Evolutionary conservation across 2,329 filamentous ascomycete species (phyloP).

Genomic region (Akanthomyces lecanii): DNA sequence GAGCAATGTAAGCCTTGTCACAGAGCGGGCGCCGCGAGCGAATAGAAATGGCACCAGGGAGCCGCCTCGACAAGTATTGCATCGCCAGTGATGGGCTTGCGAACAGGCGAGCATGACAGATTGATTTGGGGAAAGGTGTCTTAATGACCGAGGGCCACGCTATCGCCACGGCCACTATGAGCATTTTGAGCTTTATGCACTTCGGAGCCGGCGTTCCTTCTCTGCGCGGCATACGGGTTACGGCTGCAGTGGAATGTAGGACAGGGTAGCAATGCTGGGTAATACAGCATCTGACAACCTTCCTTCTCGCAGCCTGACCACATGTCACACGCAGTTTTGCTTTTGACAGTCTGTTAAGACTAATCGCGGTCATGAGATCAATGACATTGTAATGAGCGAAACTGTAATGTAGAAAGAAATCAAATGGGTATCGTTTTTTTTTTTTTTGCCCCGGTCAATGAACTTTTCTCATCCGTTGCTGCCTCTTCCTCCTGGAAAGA

Average conservation of each 20-base stretch:
- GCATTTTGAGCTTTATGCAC: background rate
- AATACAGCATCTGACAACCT: background rate
- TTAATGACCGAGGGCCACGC: background rate
- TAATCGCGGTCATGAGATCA: background rate
- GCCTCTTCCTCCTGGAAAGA: conserved; percentile 1
- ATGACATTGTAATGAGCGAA: background rate
- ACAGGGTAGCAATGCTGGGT: background rate
- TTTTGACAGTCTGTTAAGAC: background rate
- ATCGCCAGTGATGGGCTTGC: background rate
- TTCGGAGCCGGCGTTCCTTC: background rate
- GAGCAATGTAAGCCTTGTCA: background rate
- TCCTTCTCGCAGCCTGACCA: background rate
- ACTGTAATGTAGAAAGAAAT: background rate
- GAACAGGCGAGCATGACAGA: background rate
- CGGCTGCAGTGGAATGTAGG: background rate
- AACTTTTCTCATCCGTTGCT: background rate
- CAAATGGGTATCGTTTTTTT: conserved; percentile 9
- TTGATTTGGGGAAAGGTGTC: background rate
- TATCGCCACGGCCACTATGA: background rate
- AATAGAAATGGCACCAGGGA: background rate
- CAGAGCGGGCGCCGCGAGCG: background rate
- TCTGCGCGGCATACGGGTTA: background rate
- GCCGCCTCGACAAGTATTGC: background rate
- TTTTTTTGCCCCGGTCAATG: background rate
- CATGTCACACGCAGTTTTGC: background rate